Percentiles rank a stretch among this genome's conserved stretches.
Evolutionary conservation across 495 filamentous ascomycete species (phyloP).

Genomic region (Penicillium cosmopolitanum): DNA sequence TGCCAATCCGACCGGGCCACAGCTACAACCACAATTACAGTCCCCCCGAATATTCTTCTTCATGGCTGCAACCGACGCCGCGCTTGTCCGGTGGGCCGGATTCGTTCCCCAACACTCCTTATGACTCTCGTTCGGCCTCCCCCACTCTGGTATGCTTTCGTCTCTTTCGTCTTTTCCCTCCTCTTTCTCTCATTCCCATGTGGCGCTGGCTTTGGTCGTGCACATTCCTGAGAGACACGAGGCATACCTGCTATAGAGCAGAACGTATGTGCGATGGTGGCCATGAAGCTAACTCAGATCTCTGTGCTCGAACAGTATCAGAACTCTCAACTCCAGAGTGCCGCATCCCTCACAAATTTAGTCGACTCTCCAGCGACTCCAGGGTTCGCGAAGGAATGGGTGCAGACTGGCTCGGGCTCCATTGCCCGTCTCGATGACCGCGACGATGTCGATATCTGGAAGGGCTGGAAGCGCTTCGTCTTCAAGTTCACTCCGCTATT

Average conservation of each 20-base stretch:
- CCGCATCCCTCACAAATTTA: conserved; percentile 30
- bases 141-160: conserved; percentile 31
- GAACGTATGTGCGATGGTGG: no score
- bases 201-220: background rate
- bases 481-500: conserved; percentile 42
- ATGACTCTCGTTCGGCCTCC: conserved; percentile 36
- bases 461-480: conserved; percentile 44
- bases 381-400: conserved; percentile 38
- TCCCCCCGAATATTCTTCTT: conserved; percentile 26
- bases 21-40: conserved; percentile 12
- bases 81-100: conserved; percentile 26
- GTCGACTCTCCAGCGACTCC: conserved; percentile 30
- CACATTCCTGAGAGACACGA: background rate
- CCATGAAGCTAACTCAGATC: conserved; percentile 5
- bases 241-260: no score
- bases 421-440: conserved; percentile 43
- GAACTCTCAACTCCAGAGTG: conserved; percentile 29
- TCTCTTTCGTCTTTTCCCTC: background rate
- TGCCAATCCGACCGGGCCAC: conserved; percentile 31
- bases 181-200: background rate
- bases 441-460: conserved; percentile 47
- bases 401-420: conserved; percentile 30
- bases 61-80: conserved; percentile 26
- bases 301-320: conserved; percentile 23
- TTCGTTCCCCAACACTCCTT: conserved; percentile 22